phyloP scores from a whole-genome alignment of 441 rosid genomes.

The Gossypium lobatum region DNA sequence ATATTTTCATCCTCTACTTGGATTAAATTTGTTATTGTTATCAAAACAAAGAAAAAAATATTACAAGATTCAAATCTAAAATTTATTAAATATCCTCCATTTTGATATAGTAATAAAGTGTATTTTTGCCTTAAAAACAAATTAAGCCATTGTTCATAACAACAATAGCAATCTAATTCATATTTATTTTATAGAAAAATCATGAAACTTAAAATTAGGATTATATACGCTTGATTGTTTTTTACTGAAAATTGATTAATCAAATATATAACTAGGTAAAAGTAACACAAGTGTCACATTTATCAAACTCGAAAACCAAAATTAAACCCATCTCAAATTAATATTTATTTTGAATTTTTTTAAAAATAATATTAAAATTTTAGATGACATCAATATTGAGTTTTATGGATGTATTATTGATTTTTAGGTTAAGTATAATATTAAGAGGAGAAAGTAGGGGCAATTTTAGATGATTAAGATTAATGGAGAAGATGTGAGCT shows the following conservation, averaged over 20 bases:
- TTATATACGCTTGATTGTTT: background rate
- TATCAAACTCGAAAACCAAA: too few species aligned
- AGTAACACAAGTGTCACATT: too few species aligned
- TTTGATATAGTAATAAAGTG: background rate
- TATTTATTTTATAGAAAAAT: background rate
- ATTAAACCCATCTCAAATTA: too few species aligned
- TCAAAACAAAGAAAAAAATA: background rate
- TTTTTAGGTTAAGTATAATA: background rate
- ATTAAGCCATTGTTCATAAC: background rate
- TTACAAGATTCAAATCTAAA: too few species aligned
- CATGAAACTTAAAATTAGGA: background rate
- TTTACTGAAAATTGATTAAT: background rate
- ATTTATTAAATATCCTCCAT: background rate
- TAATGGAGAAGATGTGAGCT: conserved; percentile 19
- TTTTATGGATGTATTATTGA: too few species aligned
- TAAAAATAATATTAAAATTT: too few species aligned
- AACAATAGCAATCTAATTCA: background rate
- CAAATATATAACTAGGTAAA: too few species aligned
- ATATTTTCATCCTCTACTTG: background rate
- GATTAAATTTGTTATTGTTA: background rate
- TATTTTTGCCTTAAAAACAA: background rate
- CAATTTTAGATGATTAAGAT: background rate
- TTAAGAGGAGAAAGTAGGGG: background rate
- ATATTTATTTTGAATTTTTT: too few species aligned
- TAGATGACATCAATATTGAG: too few species aligned